Conservation (phyloP, 805 yeast species). For the Metschnikowia matae region DNA sequence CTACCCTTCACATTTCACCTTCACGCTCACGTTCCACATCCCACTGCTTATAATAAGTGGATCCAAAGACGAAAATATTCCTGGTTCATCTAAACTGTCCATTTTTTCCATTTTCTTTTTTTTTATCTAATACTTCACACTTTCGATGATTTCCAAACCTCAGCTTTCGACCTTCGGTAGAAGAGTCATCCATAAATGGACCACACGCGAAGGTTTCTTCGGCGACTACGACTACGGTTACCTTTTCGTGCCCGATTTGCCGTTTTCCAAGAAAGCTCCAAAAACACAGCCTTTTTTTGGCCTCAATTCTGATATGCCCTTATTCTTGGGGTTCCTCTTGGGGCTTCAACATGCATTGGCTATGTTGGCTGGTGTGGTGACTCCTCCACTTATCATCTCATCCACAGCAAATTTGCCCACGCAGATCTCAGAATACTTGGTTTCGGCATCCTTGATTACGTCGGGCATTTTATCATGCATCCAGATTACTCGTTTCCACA, state of each 20-base stretch:
- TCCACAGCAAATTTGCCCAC: conserved; percentile 54
- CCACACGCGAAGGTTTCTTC: conserved; percentile 76
- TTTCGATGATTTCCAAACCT: conserved; percentile 3
- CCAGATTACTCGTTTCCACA: conserved; percentile 78
- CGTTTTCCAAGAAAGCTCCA: conserved; percentile 48
- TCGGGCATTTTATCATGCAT: conserved; percentile 57
- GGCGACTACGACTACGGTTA: conserved; percentile 84
- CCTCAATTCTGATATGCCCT: conserved; percentile 72
- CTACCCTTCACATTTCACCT: no score
- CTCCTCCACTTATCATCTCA: conserved; percentile 78
- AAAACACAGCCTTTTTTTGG: conserved; percentile 80
- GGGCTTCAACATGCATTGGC: conserved; percentile 88
- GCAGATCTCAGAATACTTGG: conserved; percentile 35
- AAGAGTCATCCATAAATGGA: conserved; percentile 41
- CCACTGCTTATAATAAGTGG: no score
- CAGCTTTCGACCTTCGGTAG: conserved; percentile 10
- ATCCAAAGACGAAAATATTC: no score
- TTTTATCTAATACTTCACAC: neutral
- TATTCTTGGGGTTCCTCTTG: conserved; percentile 67
- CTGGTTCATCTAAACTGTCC: no score
- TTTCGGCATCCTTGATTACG: conserved; percentile 35
- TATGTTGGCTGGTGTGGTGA: conserved; percentile 86
- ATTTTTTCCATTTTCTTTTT: no score
- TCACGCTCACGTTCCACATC: no score
- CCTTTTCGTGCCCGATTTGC: conserved; percentile 76